Base-by-base conservation (phyloP, 805 yeast genomes). In the Saccharomycopsis sp. region DNA sequence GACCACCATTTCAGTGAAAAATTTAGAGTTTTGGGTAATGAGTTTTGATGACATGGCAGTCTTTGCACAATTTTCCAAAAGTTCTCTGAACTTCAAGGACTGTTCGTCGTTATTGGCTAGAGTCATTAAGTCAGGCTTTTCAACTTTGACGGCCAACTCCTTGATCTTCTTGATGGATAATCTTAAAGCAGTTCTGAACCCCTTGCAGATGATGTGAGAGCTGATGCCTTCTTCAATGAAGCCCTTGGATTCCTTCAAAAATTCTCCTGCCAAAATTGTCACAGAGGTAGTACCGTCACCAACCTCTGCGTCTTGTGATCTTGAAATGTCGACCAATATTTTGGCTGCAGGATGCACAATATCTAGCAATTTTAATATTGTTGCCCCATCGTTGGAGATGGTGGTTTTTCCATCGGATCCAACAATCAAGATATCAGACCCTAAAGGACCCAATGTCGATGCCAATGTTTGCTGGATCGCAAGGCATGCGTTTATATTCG, bases 281-380 rank as follows among this genome's bases (percentile, higher is more conserved):
- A 92, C 99, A 29, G 97, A 87, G 1, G 99, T 92, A 50, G 99
- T 92, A 64, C 99, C 99, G 73, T 92, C 99, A 60, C 99, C 99
- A 63, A 94, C 97, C 72, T 92, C 98, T 60, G 95, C 96, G 70
- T 92, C 99, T 75, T 92, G 99, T 2, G 96, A 91, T 70, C 95
- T 86, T 16, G 97, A 88, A 58, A 92, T 88, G 70, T 92, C 96
- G 56, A 92, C 99, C 64, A 92, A 76, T 60, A 92, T 91, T 71
- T 90, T 91, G 12, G 99, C 99, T 9, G 99, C 99, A 8, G 99
- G 99, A 68, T 94, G 99, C 24, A 94, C 97, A 57, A 94, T 95
- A 68, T 94, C 99, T 64, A 94, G 75, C 58, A 94, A 78, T 69
- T 87, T 89, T 70, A 94, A 77, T 65, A 94, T 92, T 1, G 99